Conservation (phyloP, 768 basidiomycete genomes). For the Leccinum arenicola region DNA sequence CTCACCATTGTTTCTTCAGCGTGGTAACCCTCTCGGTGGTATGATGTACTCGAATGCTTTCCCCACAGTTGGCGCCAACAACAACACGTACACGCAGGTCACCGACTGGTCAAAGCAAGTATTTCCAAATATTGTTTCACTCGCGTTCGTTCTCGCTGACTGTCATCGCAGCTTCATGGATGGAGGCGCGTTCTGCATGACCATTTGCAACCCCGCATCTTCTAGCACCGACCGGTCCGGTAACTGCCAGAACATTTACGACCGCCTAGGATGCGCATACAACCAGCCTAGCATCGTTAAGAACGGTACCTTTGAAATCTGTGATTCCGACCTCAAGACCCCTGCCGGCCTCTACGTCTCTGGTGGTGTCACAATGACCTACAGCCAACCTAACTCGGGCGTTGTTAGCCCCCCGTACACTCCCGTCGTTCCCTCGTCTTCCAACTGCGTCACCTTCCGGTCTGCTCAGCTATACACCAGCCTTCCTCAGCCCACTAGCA, state of each 20-base stretch:
- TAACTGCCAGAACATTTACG: constrained; percentile 70
- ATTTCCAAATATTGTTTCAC: neutral
- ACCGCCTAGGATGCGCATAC: constrained; percentile 69
- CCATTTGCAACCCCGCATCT: constrained; percentile 60
- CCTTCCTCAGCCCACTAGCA: constrained; percentile 14
- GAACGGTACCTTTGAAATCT: constrained; percentile 60
- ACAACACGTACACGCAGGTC: constrained; percentile 48
- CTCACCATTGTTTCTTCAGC: constrained; percentile 33
- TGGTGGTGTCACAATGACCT: constrained; percentile 42
- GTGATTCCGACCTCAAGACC: constrained; percentile 61
- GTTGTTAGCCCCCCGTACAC: constrained; percentile 39
- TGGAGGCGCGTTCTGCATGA: constrained; percentile 59
- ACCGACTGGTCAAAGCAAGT: constrained; percentile 64
- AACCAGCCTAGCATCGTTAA: constrained; percentile 67
- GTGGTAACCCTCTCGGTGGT: constrained; percentile 81
- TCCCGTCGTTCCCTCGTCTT: constrained; percentile 38
- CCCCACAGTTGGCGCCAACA: constrained; percentile 39
- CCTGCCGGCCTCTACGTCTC: constrained; percentile 52
- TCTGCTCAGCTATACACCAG: constrained; percentile 36
- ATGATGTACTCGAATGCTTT: constrained; percentile 62
- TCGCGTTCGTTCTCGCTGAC: constrained; percentile 1
- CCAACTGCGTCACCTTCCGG: constrained; percentile 40
- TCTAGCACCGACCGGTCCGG: constrained; percentile 37
- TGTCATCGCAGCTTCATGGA: constrained; percentile 56
- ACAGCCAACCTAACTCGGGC: constrained; percentile 38